Percentiles rank a stretch among this genome's conserved stretches.
phyloP scores from a whole-genome alignment of 495 filamentous ascomycete species.

The Podospora comata region DNA sequence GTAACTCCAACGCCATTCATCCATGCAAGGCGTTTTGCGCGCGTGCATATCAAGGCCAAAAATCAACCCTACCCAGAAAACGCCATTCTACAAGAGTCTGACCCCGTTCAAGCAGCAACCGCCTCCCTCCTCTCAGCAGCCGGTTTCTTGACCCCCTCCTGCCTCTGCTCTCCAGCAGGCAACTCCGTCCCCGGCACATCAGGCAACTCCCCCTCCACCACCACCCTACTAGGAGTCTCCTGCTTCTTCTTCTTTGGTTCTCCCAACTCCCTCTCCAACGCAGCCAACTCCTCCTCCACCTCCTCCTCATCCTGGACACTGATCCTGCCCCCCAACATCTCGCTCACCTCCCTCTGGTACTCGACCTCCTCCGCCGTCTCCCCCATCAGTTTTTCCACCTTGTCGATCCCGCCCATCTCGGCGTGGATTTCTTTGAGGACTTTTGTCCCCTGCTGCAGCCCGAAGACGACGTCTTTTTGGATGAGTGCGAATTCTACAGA shows the following conservation, averaged over 20 bases:
- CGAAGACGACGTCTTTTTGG: slow-evolving; percentile 91
- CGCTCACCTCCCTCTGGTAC: slow-evolving; percentile 80
- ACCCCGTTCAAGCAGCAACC: neutral
- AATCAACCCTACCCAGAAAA: neutral
- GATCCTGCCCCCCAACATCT: slow-evolving; percentile 81
- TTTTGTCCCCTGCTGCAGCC: slow-evolving; percentile 84
- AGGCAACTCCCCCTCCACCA: slow-evolving; percentile 45
- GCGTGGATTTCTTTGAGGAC: slow-evolving; percentile 86
- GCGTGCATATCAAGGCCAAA: neutral
- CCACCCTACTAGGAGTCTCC: neutral
- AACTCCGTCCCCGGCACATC: slow-evolving; percentile 54
- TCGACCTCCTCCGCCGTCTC: slow-evolving; percentile 83
- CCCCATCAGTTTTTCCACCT: slow-evolving; percentile 89
- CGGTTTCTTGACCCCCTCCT: slow-evolving; percentile 30
- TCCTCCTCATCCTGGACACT: slow-evolving; percentile 95
- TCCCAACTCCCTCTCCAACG: slow-evolving; percentile 60
- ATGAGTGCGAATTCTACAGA: slow-evolving; percentile 92
- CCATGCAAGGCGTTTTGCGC: neutral
- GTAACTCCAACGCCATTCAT: neutral
- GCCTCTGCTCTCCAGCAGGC: slow-evolving; percentile 23
- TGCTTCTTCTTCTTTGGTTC: too few species aligned
- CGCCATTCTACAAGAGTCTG: neutral
- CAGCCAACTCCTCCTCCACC: slow-evolving; percentile 90
- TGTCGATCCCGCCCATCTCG: slow-evolving; percentile 94
- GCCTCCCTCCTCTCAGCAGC: neutral